Percentiles rank a stretch among this genome's conserved stretches.
Conservation (phyloP, 2,329 filamentous ascomycete species). For the Fusarium odoratissimum region DNA sequence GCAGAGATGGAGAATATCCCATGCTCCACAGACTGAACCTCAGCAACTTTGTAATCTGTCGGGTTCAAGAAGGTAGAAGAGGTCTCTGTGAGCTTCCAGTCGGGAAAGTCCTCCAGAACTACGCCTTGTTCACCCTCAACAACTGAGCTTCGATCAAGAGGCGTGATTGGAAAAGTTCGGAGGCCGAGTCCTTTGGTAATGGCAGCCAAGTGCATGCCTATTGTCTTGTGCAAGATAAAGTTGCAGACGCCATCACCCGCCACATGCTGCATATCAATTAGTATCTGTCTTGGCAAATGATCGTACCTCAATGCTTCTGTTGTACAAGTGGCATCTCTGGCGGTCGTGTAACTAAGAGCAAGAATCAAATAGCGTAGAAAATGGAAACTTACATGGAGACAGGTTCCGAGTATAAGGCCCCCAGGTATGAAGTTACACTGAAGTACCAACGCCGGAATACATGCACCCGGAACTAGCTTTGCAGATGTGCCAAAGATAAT, state of each 20-base stretch:
- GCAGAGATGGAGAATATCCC: constrained; percentile 6
- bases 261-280: constrained; percentile 1
- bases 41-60: background rate
- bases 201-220: constrained; percentile 8
- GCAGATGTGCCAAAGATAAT: constrained; percentile 11
- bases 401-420: constrained; percentile 8
- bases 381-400: constrained; percentile 2
- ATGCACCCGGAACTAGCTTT: background rate
- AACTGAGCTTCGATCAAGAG: background rate
- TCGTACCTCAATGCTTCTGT: rapidly evolving
- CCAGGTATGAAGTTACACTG: constrained; percentile 16
- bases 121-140: background rate
- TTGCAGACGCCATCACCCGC: constrained; percentile 16
- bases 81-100: constrained; percentile 15
- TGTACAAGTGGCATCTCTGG: background rate
- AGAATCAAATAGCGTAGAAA: rapidly evolving
- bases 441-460: background rate
- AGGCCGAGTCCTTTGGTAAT: background rate
- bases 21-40: background rate
- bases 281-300: rapidly evolving
- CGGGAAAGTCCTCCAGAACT: background rate
- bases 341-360: background rate
- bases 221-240: constrained; percentile 8
- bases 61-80: constrained; percentile 4
- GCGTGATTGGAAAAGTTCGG: background rate